These are phyloP conservation scores for Ampelomyces quisqualis DNA, from an alignment of 2,329 filamentous ascomycete genomes.

Conservation along the genomic window DNA sequence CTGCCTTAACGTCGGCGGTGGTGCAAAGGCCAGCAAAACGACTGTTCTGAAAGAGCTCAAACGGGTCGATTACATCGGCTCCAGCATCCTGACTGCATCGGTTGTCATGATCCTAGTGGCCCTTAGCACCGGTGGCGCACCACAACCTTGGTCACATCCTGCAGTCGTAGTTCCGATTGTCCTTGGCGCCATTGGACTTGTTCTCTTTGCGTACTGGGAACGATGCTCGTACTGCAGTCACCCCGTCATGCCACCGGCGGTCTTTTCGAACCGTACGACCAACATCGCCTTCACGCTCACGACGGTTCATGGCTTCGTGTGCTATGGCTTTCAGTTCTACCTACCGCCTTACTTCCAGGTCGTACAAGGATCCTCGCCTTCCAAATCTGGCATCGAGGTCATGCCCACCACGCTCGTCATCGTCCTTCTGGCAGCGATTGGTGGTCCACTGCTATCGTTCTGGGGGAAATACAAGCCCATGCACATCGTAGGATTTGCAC, in stretches of 20 bases:
- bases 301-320: slow-evolving; percentile 34
- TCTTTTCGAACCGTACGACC: slow-evolving; percentile 50
- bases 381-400: slow-evolving; percentile 28
- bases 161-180: slow-evolving; percentile 49
- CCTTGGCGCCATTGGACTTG: slow-evolving; percentile 46
- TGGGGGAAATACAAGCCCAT: slow-evolving; percentile 33
- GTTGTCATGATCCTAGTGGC: slow-evolving; percentile 48
- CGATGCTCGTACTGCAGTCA: slow-evolving; percentile 28
- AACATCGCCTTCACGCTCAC: slow-evolving; percentile 39
- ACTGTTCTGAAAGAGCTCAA: slow-evolving; percentile 19
- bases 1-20: slow-evolving; percentile 33
- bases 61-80: slow-evolving; percentile 50
- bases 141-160: slow-evolving; percentile 47
- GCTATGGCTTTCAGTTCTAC: slow-evolving; percentile 31
- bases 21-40: slow-evolving; percentile 12
- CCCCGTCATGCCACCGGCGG: slow-evolving; percentile 45
- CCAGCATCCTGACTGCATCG: slow-evolving; percentile 45
- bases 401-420: slow-evolving; percentile 30
- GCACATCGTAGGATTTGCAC: slow-evolving; percentile 26
- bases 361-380: slow-evolving; percentile 23
- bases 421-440: slow-evolving; percentile 22
- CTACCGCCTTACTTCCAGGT: slow-evolving; percentile 36
- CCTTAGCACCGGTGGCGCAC: slow-evolving; percentile 49
- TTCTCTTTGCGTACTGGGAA: slow-evolving; percentile 46
- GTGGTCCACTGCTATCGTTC: slow-evolving; percentile 22